These are phyloP conservation scores for Fusarium udum DNA, from an alignment of 2,329 filamentous ascomycete species.

Conservation along the genomic window DNA sequence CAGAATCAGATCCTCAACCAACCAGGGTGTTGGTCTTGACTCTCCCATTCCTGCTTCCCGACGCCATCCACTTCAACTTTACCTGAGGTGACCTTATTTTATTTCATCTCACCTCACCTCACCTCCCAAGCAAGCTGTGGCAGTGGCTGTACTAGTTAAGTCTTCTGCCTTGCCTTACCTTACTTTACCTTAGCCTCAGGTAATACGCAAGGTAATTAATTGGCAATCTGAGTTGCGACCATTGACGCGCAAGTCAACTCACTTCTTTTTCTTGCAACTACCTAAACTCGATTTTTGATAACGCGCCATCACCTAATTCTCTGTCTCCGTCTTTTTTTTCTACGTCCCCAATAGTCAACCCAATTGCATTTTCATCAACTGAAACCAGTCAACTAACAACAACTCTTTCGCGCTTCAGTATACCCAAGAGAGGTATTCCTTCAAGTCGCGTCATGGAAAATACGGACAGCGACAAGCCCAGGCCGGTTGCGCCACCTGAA, in stretches of 20 bases:
- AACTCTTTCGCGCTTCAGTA: conserved; percentile 16
- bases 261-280: conserved; percentile 15
- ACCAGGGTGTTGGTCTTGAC: conserved; percentile 38
- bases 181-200: conserved; percentile 14
- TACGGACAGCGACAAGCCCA: conserved; percentile 40
- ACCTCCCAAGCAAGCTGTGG: conserved; percentile 1
- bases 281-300: conserved; percentile 8
- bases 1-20: conserved; percentile 43
- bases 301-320: conserved; percentile 13
- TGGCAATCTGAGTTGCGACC: conserved; percentile 34
- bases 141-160: conserved; percentile 11
- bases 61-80: conserved; percentile 24
- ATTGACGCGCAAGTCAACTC: conserved; percentile 21
- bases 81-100: conserved; percentile 13
- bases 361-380: neutral
- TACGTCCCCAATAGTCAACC: neutral
- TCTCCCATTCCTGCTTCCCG: conserved; percentile 41
- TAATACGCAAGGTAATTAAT: conserved; percentile 18
- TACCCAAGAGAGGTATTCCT: conserved; percentile 8
- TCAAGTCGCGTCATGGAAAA: conserved; percentile 39
- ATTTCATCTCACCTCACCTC: conserved; percentile 2
- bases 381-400: neutral
- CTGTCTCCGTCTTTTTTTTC: neutral
- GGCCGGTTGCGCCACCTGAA: conserved; percentile 41
- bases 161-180: conserved; percentile 7